A percentile compares a stretch with the other conserved stretches of the same genome.
Evolutionary conservation across 1,139 yeast genomes (phyloP).

Genomic region (Geotrichum reessii): DNA sequence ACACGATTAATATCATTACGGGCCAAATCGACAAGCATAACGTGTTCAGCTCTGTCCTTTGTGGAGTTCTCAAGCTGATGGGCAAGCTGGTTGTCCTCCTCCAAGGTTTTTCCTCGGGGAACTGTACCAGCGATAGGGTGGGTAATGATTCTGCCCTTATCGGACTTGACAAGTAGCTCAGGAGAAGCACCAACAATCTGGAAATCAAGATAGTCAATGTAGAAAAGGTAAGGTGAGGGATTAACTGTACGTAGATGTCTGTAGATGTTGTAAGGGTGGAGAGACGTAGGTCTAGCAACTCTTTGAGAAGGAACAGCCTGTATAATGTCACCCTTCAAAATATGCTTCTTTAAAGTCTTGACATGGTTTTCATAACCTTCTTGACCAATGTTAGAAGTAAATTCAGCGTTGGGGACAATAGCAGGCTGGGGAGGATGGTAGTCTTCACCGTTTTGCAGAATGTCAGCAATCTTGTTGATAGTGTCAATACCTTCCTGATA

Average conservation of each 20-base stretch:
- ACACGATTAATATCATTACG: slow-evolving; percentile 91
- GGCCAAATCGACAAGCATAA: slow-evolving; percentile 95
- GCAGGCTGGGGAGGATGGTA: slow-evolving; percentile 65
- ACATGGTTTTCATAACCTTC: slow-evolving; percentile 88
- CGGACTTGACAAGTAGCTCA: slow-evolving; percentile 81
- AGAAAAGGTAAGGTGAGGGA: slow-evolving; percentile 94
- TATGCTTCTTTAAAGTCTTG: slow-evolving; percentile 65
- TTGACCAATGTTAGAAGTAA: slow-evolving; percentile 85
- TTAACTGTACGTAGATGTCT: slow-evolving; percentile 91
- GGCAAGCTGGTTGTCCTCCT: slow-evolving; percentile 86
- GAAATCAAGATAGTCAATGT: slow-evolving; percentile 84
- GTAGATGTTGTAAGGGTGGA: slow-evolving; percentile 94
- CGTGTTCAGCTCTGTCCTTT: slow-evolving; percentile 95
- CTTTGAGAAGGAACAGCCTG: slow-evolving; percentile 98
- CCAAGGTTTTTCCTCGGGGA: slow-evolving; percentile 78
- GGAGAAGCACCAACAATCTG: slow-evolving; percentile 97
- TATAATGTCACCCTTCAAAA: slow-evolving; percentile 83
- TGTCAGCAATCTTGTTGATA: slow-evolving; percentile 53
- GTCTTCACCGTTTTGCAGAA: slow-evolving; percentile 44
- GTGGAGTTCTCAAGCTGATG: slow-evolving; percentile 64
- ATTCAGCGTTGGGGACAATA: slow-evolving; percentile 49
- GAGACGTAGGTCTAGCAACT: slow-evolving; percentile 86
- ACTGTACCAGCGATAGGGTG: slow-evolving; percentile 98
- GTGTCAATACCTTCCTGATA: slow-evolving; percentile 52
- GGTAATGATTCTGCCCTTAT: slow-evolving; percentile 72